phyloP scores from a whole-genome alignment of 2,329 filamentous ascomycete genomes.

The Orbilia javanica region DNA sequence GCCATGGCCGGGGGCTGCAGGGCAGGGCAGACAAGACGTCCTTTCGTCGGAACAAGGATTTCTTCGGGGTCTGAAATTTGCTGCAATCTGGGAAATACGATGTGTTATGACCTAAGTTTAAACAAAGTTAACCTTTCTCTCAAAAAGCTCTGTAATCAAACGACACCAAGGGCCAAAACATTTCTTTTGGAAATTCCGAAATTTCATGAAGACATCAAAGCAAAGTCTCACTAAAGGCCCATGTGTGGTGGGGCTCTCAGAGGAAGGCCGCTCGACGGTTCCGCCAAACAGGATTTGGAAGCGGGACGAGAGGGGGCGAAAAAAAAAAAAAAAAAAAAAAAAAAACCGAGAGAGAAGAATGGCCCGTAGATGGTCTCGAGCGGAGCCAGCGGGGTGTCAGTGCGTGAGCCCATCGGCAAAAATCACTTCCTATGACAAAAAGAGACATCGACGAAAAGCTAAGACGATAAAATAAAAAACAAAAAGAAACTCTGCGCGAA shows the following conservation, averaged over 20 bases:
- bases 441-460: slow-evolving; percentile 6
- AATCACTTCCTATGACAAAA: slow-evolving; percentile 9
- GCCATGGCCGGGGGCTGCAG: not conserved
- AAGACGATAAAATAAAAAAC: slow-evolving; percentile 15
- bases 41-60: slow-evolving; percentile 11
- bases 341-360: not conserved
- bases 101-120: slow-evolving; percentile 11
- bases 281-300: slow-evolving; percentile 59
- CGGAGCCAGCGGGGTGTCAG: slow-evolving; percentile 40
- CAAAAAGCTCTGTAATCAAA: not conserved
- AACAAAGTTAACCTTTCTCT: slow-evolving; percentile 1
- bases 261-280: slow-evolving; percentile 46
- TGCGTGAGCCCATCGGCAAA: slow-evolving; percentile 46
- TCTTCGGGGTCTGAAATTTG: slow-evolving; percentile 30
- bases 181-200: not conserved
- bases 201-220: slow-evolving; percentile 3
- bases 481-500: slow-evolving; percentile 19
- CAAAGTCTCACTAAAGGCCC: slow-evolving; percentile 5
- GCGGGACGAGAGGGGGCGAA: slow-evolving; percentile 50
- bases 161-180: slow-evolving; percentile 6
- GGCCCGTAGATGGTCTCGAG: slow-evolving; percentile 48
- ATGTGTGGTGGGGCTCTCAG: slow-evolving; percentile 31
- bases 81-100: slow-evolving; percentile 38
- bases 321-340: not conserved
- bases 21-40: not conserved